These are phyloP conservation scores for Takakia lepidozioides DNA, from an alignment of 225 moss, liverwort and hornwort genomes.

Conservation along the genomic window DNA sequence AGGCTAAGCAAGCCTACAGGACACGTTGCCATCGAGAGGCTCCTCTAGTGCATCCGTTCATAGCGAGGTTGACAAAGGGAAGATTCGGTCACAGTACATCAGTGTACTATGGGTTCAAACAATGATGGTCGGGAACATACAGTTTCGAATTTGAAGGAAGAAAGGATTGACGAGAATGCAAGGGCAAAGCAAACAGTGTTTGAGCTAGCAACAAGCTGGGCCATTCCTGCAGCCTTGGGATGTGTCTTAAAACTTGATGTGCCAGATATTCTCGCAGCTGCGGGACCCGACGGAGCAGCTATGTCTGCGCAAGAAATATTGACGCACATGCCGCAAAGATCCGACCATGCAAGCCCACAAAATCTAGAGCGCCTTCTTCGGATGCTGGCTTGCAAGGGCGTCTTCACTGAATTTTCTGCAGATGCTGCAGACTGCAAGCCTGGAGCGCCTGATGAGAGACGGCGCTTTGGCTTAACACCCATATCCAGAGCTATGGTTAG, in stretches of 20 bases:
- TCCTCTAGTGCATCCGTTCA: too few relatives aligned
- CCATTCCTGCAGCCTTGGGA: slow-evolving; percentile 16
- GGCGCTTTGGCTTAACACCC: slow-evolving; percentile 5
- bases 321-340: slow-evolving; percentile 11
- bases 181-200: slow-evolving; percentile 6
- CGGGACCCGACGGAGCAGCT: slow-evolving; percentile 3
- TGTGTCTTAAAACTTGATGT: slow-evolving; percentile 22
- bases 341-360: background rate
- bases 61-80: too few relatives aligned
- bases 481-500: slow-evolving; percentile 8
- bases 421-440: background rate
- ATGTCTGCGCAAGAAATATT: slow-evolving; percentile 20
- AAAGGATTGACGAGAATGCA: slow-evolving; percentile 1
- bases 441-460: slow-evolving; percentile 3
- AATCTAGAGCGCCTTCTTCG: slow-evolving; percentile 11
- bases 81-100: too few relatives aligned
- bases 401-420: background rate
- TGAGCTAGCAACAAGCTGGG: slow-evolving; percentile 1
- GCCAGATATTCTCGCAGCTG: slow-evolving; percentile 29
- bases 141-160: too few relatives aligned
- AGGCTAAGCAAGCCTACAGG: too few relatives aligned
- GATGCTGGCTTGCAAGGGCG: slow-evolving; percentile 7
- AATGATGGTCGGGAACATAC: too few relatives aligned
- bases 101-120: too few relatives aligned
- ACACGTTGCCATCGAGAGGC: too few relatives aligned